phyloP scores from a whole-genome alignment of 805 yeast genomes.

The Groenewaldozyma tartarivorans region DNA sequence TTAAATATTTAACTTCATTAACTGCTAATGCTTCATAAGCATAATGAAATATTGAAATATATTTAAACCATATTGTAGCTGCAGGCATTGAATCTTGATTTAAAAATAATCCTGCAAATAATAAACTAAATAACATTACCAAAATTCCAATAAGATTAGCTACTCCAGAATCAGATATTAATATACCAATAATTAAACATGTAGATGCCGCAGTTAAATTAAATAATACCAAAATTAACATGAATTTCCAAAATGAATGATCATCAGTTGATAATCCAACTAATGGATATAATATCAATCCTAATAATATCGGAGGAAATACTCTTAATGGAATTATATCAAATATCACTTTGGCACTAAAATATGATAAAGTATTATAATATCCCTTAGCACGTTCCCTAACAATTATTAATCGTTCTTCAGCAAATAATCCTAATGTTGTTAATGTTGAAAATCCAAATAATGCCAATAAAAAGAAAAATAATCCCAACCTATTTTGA shows the following conservation, averaged over 20 bases:
- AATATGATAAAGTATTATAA: conserved; percentile 81
- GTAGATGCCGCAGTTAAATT: conserved; percentile 81
- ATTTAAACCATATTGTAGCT: conserved; percentile 63
- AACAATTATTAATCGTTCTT: conserved; percentile 80
- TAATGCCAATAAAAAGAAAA: conserved; percentile 81
- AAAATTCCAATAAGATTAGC: conserved; percentile 85
- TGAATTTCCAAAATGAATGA: conserved; percentile 60
- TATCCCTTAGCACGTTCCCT: conserved; percentile 93
- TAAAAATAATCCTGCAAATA: conserved; percentile 90
- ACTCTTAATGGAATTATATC: conserved; percentile 89
- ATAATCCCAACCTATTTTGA: conserved; percentile 89
- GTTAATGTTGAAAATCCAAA: conserved; percentile 94
- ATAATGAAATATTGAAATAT: conserved; percentile 85
- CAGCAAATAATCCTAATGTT: conserved; percentile 79
- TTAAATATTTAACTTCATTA: conserved; percentile 83
- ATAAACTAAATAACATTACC: conserved; percentile 69
- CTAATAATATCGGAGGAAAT: conserved; percentile 79
- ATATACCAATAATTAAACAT: conserved; percentile 77
- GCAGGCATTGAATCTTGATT: conserved; percentile 61
- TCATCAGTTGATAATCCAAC: conserved; percentile 79
- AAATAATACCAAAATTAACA: conserved; percentile 65
- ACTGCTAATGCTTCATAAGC: conserved; percentile 90
- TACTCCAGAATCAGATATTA: conserved; percentile 82
- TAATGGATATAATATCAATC: conserved; percentile 77
- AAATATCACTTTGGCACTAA: conserved; percentile 73